Evolutionary conservation across 768 basidiomycete species (phyloP).

Genomic region (Pleurotus platypus): DNA sequence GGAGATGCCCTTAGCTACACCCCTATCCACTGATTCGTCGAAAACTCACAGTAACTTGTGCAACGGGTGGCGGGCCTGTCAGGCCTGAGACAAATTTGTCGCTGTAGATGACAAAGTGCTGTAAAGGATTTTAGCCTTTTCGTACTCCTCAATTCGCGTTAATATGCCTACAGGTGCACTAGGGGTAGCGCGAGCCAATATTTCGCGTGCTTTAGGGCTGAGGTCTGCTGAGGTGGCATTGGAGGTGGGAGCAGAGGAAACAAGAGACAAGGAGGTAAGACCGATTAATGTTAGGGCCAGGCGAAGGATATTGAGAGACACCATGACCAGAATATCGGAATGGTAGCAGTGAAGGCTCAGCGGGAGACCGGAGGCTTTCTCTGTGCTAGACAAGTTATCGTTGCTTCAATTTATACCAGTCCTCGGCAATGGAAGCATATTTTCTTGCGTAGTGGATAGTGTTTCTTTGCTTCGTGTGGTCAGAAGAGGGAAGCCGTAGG

Average conservation of each 20-base stretch:
- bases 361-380: too few relatives aligned
- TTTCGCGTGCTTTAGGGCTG: slow-evolving; percentile 17
- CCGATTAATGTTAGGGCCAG: background rate
- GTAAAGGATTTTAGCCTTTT: background rate
- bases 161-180: slow-evolving; percentile 33
- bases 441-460: too few relatives aligned
- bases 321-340: background rate
- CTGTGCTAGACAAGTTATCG: too few relatives aligned
- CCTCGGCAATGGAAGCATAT: too few relatives aligned
- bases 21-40: background rate
- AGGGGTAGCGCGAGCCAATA: slow-evolving; percentile 32
- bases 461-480: background rate
- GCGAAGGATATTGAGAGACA: background rate
- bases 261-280: background rate
- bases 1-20: background rate
- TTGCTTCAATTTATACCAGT: too few relatives aligned
- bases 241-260: background rate
- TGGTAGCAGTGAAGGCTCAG: too few relatives aligned
- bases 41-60: slow-evolving; percentile 35
- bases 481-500: background rate
- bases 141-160: background rate
- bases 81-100: slow-evolving; percentile 40
- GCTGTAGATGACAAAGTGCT: slow-evolving; percentile 42
- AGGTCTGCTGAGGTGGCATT: background rate
- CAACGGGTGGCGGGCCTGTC: slow-evolving; percentile 44